Base-by-base conservation (phyloP, 805 yeast genomes). In the Lachancea kluyveri region DNA sequence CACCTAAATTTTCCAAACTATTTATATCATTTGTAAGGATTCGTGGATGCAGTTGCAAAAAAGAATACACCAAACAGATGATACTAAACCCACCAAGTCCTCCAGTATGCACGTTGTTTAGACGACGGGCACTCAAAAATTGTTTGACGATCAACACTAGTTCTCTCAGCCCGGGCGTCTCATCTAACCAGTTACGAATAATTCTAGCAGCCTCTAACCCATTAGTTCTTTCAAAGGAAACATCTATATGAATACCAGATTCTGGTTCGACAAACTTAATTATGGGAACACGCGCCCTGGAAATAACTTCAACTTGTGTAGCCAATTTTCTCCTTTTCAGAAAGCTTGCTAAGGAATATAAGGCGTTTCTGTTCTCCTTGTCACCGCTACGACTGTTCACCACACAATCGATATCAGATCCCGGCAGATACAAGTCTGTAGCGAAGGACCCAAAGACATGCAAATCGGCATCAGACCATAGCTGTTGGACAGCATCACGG, bases 391-490 rank as follows among this genome's bases (percentile, higher is more conserved):
- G 59, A 14, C 94, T 80, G 3, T 79, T 65, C 15, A 90, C 72
- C 26, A 88, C 96, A 77, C 92, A 79, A 57, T 90, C 98, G 19
- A 90, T 86, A 65, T 90, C 98, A 0, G 96, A 85, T 2, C 95
- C 95, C 0, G 97, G 97, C 11, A 90, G 65, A 51, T 87, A 90
- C 39, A 90, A 62, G 51, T 88, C 96, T 0, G 96, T 88, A 0
- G 97, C 95, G 55, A 74, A 83, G 0, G 96, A 88, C 0, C 98
- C 98, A 64, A 92, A 90, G 6, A 88, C 94, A 40, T 79, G 79
- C 4, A 82, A 73, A 35, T 79, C 81, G 10, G 90, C 77, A 40
- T 75, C 82, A 1, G 77, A 77, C 96, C 96, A 90, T 32, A 79
- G 61, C 2, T 58, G 52, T 5, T 64, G 58, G 3, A 73, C 70